Evolutionary conservation across 805 yeast genomes (phyloP).

Genomic region (Saturnispora halmiae): DNA sequence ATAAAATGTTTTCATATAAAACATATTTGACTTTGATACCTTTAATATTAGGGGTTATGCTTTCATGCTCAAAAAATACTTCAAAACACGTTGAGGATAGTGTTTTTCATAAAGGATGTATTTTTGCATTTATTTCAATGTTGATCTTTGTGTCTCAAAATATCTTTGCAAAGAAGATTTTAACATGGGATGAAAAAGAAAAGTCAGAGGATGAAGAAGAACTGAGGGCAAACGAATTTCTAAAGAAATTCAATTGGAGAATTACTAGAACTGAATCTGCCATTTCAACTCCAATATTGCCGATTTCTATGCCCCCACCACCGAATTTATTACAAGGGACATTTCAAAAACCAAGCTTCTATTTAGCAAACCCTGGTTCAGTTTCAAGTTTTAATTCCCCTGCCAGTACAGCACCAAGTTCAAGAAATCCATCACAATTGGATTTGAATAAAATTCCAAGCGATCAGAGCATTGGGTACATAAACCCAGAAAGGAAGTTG

Average conservation of each 20-base stretch:
- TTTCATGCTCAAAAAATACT: slow-evolving; percentile 51
- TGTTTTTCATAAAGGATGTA: slow-evolving; percentile 33
- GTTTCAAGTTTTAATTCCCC: slow-evolving; percentile 8
- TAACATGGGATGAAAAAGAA: slow-evolving; percentile 37
- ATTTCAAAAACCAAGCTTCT: neutral
- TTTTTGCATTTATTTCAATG: slow-evolving; percentile 48
- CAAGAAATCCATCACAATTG: slow-evolving; percentile 7
- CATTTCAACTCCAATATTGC: slow-evolving; percentile 28
- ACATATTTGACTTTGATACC: slow-evolving; percentile 80
- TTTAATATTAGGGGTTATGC: slow-evolving; percentile 73
- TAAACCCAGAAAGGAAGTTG: slow-evolving; percentile 32
- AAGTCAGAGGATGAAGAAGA: slow-evolving; percentile 16
- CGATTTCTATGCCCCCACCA: slow-evolving; percentile 26
- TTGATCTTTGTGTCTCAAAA: slow-evolving; percentile 69
- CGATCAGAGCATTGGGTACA: slow-evolving; percentile 19
- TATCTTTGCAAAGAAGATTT: slow-evolving; percentile 66
- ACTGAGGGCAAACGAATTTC: slow-evolving; percentile 21
- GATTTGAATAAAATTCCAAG: slow-evolving; percentile 1
- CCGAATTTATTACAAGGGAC: slow-evolving; percentile 14
- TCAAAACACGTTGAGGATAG: slow-evolving; percentile 19
- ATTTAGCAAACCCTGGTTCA: slow-evolving; percentile 18
- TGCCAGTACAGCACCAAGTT: slow-evolving; percentile 5
- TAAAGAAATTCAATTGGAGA: slow-evolving; percentile 22
- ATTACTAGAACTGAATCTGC: slow-evolving; percentile 28
- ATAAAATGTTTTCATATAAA: slow-evolving; percentile 44